phyloP scores from a whole-genome alignment of 768 basidiomycete species.

The Postia placenta region DNA sequence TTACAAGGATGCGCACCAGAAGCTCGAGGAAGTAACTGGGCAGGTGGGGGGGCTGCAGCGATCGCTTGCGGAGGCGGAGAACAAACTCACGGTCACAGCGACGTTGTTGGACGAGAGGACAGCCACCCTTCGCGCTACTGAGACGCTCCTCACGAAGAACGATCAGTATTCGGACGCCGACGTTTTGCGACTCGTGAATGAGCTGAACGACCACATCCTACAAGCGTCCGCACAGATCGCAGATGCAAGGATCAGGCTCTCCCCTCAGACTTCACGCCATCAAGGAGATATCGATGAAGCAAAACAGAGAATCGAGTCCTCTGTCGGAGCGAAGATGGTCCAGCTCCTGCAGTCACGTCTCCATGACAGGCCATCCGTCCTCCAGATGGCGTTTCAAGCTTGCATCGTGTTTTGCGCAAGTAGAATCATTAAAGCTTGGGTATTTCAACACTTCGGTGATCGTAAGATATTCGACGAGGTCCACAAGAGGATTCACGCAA shows the following conservation, averaged over 20 bases:
- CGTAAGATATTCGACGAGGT: background rate
- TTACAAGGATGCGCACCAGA: too few relatives aligned
- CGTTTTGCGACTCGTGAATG: conserved; percentile 36
- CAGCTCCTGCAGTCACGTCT: background rate
- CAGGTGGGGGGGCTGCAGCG: too few relatives aligned
- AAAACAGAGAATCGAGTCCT: too few relatives aligned
- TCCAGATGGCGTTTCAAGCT: conserved; percentile 12
- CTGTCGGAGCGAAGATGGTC: too few relatives aligned
- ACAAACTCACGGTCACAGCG: too few relatives aligned
- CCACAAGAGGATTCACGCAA: background rate
- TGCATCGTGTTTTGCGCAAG: background rate
- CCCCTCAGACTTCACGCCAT: background rate
- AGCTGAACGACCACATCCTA: conserved; percentile 41
- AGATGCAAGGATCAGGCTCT: conserved; percentile 26
- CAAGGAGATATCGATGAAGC: background rate
- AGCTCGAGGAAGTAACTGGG: too few relatives aligned
- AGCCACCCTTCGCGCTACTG: conserved; percentile 39
- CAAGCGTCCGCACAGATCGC: conserved; percentile 46
- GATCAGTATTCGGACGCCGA: conserved; percentile 42
- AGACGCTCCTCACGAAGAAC: conserved; percentile 39
- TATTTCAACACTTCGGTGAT: background rate
- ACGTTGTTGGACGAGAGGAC: conserved; percentile 34
- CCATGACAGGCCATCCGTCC: background rate
- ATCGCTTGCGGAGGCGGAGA: too few relatives aligned
- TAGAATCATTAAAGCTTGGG: background rate